Evolutionary conservation across 352 stramenopile genomes (phyloP), one percentile per base, ranked within the genome.

Genomic region (Phytophthora cryptogea): DNA sequence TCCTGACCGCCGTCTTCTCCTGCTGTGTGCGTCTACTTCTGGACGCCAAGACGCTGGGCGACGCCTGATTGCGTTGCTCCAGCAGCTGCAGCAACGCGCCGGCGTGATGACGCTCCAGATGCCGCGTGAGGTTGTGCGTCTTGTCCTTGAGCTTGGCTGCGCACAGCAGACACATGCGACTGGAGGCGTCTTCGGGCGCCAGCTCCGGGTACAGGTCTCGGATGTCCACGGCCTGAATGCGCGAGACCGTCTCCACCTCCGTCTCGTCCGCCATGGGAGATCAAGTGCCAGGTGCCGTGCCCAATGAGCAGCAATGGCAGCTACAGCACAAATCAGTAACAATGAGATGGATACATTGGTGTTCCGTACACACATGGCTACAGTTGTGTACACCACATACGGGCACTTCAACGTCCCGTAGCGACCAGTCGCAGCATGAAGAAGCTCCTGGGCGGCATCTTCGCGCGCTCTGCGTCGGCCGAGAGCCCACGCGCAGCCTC

Each of bases 391-490:
- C 11, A 2, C 3, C 8, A 43, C 16, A 53, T 39, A 39, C 26
- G 20, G 28, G 9, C 31, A 27, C 37, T 63, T 53, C 48, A 68
- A 63, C 52, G 47, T 67, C 52, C 14, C 4, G 10, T 8, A 44
- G 44, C 30, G 47, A 43, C 41, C 23, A 42, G 47, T 16, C 49
- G 43, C 44, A 9, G 13, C 20, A 91, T 91, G 82, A 91, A 91
- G 66, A 91, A 88, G 71, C 66, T 91, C 16, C 56, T 87, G 9
- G 76, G 70, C 14, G 71, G 78, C 27, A 70, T 91, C 55, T 89
- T 89, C 66, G 50, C 70, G 58, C 78, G 80, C 61, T 66, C 55
- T 2, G 56, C 62, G 27, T 59, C 55, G n/a, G 11, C 28, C 10
- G 46, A 57, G 23, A 66, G 41, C 39, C 36, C 56, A n/a, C 43